Evolutionary conservation across 257 asterid species (phyloP).

Genomic region (Petunia axillaris): DNA sequence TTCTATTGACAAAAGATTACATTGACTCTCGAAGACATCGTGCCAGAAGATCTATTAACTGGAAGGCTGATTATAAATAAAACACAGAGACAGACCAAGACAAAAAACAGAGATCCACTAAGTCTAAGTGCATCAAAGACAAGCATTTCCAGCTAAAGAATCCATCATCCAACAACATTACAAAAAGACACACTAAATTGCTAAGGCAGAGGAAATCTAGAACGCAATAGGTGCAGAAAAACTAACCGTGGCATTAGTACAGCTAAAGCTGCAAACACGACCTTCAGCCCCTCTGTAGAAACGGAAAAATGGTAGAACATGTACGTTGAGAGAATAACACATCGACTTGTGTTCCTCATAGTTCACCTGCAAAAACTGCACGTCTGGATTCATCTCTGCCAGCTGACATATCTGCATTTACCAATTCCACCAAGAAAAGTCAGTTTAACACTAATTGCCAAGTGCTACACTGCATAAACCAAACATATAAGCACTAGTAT

Average conservation of each 20-base stretch:
- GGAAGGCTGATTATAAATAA: not conserved
- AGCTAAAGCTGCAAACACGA: constrained; percentile 54
- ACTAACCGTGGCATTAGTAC: constrained; percentile 52
- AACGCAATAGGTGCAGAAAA: not conserved
- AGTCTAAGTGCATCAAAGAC: not conserved
- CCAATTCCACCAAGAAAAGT: not conserved
- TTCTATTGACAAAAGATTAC: not conserved
- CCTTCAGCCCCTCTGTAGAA: constrained; percentile 53
- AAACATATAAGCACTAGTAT: not conserved
- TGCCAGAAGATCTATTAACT: not conserved
- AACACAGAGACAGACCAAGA: not conserved
- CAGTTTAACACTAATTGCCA: not conserved
- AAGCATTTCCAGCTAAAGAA: not conserved
- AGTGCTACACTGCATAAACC: not conserved
- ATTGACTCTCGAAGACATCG: not conserved
- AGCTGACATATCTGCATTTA: constrained; percentile 47
- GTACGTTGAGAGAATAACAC: constrained; percentile 48
- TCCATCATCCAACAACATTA: not conserved
- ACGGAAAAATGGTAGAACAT: constrained; percentile 54
- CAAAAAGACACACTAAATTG: not conserved
- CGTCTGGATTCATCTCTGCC: constrained; percentile 51
- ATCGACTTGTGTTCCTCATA: constrained; percentile 51
- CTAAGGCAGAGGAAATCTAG: not conserved
- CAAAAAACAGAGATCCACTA: not conserved
- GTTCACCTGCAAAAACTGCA: constrained; percentile 48